Conservation (phyloP, 176 grass and related monocot species). For the Lolium perenne region DNA sequence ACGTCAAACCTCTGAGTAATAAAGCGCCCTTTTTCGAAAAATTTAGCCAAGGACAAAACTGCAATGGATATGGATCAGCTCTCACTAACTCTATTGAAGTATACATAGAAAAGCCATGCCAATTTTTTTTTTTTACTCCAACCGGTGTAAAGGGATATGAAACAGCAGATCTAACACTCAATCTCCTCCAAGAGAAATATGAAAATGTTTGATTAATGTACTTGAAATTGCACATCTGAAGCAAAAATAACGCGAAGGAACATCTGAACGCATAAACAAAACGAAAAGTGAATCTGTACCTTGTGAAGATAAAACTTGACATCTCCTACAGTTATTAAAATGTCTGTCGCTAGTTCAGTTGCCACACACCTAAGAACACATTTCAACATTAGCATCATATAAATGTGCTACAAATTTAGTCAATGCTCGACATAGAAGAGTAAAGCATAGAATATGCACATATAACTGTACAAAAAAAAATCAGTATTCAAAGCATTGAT, state of each 20-base stretch:
- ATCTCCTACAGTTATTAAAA: conserved; percentile 81
- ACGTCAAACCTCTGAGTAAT: no score
- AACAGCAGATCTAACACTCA: neutral
- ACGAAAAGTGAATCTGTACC: conserved; percentile 44
- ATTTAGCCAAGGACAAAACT: neutral
- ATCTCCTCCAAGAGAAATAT: neutral
- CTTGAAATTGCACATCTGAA: neutral
- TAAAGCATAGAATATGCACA: neutral
- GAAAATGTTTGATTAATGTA: neutral
- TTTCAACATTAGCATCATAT: conserved; percentile 30
- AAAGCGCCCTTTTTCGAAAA: no score
- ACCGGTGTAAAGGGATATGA: neutral
- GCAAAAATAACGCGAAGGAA: neutral
- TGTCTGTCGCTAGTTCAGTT: conserved; percentile 89
- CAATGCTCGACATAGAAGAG: neutral
- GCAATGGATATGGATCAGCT: neutral
- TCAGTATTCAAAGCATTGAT: conserved; percentile 13
- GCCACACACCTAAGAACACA: conserved; percentile 75
- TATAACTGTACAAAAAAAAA: conserved; percentile 13
- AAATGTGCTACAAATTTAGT: neutral
- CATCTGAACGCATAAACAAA: neutral
- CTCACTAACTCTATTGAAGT: neutral
- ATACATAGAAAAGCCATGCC: neutral
- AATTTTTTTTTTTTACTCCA: neutral
- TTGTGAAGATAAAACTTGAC: conserved; percentile 96